These are phyloP conservation scores for Diaporthe ilicicola DNA, from an alignment of 2,329 filamentous ascomycete species.

Conservation along the genomic window DNA sequence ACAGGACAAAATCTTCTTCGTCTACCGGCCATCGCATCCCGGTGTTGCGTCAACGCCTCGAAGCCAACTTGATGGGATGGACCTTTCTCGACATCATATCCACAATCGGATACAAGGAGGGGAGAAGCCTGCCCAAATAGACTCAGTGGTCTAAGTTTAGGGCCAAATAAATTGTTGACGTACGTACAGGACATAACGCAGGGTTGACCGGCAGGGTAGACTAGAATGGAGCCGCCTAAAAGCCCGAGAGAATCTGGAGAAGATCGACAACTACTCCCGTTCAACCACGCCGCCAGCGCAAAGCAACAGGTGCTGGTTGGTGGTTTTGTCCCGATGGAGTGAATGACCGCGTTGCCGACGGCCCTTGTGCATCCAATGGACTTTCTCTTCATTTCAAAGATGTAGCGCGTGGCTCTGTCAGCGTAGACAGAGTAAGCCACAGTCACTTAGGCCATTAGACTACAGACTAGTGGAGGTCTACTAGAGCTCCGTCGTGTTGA, in stretches of 20 bases:
- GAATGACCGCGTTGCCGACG: background rate
- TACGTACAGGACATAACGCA: background rate
- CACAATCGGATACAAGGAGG: background rate
- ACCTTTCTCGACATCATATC: slow-evolving; percentile 1
- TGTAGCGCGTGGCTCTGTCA: background rate
- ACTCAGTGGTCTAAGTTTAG: background rate
- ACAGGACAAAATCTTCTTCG: background rate
- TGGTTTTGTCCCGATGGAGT: background rate
- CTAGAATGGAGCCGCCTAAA: slow-evolving; percentile 5
- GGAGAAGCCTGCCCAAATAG: background rate
- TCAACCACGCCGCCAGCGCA: slow-evolving; percentile 2
- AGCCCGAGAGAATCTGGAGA: slow-evolving; percentile 1
- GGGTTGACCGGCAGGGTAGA: slow-evolving; percentile 7
- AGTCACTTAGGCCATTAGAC: background rate
- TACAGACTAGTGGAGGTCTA: background rate
- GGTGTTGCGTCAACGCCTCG: background rate
- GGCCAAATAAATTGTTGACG: slow-evolving; percentile 6
- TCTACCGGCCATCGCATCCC: background rate
- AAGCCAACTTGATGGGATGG: background rate
- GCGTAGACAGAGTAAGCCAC: background rate
- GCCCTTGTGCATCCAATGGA: background rate
- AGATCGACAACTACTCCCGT: slow-evolving; percentile 21
- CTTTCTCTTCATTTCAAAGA: background rate
- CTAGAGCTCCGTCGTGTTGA: background rate
- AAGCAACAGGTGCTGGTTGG: slow-evolving; percentile 1